phyloP scores from a whole-genome alignment of 2,329 filamentous ascomycete species.

The Fusarium subglutinans region DNA sequence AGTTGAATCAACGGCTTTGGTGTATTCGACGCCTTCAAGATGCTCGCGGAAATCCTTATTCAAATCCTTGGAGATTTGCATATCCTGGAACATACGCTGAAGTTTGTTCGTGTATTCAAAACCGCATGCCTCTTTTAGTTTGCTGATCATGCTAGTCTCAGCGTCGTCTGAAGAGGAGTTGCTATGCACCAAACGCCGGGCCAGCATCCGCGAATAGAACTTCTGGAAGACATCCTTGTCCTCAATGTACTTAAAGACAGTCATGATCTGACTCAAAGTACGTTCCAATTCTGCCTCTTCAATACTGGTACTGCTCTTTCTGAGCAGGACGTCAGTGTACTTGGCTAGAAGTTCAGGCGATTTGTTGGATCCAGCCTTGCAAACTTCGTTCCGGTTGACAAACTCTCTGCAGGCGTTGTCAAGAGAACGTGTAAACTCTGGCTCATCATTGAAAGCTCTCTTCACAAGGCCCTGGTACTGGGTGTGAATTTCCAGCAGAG shows the following conservation, averaged over 20 bases:
- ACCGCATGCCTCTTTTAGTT: slow-evolving; percentile 97
- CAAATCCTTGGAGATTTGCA: slow-evolving; percentile 98
- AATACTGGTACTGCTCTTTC: slow-evolving; percentile 91
- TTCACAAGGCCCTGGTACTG: slow-evolving; percentile 93
- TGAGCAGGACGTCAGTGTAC: slow-evolving; percentile 91
- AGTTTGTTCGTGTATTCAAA: slow-evolving; percentile 99
- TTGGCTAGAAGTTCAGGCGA: slow-evolving; percentile 95
- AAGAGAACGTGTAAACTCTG: slow-evolving; percentile 93
- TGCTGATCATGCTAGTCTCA: slow-evolving; percentile 99
- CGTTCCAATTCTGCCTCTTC: slow-evolving; percentile 95
- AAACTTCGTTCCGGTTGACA: slow-evolving; percentile 96
- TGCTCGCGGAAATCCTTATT: slow-evolving; percentile 90
- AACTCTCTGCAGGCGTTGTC: slow-evolving; percentile 98
- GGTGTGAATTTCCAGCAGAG: slow-evolving; percentile 91
- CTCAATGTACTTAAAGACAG: slow-evolving; percentile 99
- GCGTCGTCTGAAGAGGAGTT: slow-evolving; percentile 97
- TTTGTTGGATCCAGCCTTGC: slow-evolving; percentile 91
- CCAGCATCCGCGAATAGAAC: slow-evolving; percentile 97
- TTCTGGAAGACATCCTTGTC: slow-evolving; percentile 99
- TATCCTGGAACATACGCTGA: slow-evolving; percentile 99
- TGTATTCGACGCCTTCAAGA: slow-evolving; percentile 62
- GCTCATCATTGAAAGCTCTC: slow-evolving; percentile 91
- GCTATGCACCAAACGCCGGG: slow-evolving; percentile 91
- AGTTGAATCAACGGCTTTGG: slow-evolving; percentile 81
- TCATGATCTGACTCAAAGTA: slow-evolving; percentile 93